Evolutionary conservation across 2,329 filamentous ascomycete genomes (phyloP), one percentile per base, ranked within the genome.

Genomic region (Aspergillus candidus): DNA sequence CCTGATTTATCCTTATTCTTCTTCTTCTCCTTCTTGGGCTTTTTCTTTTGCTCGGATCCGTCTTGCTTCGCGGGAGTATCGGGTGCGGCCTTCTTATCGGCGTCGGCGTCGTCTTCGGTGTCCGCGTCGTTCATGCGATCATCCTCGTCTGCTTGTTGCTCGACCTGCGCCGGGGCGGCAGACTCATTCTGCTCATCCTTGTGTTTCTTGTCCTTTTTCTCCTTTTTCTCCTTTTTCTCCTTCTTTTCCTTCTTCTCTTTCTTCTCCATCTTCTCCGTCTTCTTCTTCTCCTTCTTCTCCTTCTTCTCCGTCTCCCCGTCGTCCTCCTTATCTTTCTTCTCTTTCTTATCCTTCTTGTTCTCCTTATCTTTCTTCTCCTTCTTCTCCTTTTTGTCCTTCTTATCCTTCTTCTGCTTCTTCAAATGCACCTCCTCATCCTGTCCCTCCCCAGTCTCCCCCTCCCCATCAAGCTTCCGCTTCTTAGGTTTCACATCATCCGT

Each of bases 11-110:
- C 54, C 29, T 57, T 62, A 37, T 61, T 63, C 37, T 51, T 46
- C 49, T 61, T 60, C 46, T 60, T 63, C 50, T 58, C 58, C 33
- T 60, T 57, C 42, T 62, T 44, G 44, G 51, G 57, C 39, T 53
- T 50, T 31, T 55, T 60, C 38, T 56, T 59, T 29, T 49, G 31
- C 47, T 38, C 36, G 33, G 42, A 22, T 40, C 18, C 7, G 27
- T 17, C 39, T 37, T 34, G 33, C 17, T 46, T 33, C 17, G 41
- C 33, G n/a, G 15, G 37, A 10, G 18, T 35, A 11, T 32, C 22
- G 22, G 22, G 22, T 27, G 22, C 22, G 7, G 22, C 47, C 33
- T 41, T 38, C 12, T 44, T 42, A 22, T 42, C 40, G 10, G 40
- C 38, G 13, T 50, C 47, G 15, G 41, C 38, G 4, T 51, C 49